phyloP scores from a whole-genome alignment of 192 early-diverging fungal genomes.

The Borealophlyctis nickersoniae region DNA sequence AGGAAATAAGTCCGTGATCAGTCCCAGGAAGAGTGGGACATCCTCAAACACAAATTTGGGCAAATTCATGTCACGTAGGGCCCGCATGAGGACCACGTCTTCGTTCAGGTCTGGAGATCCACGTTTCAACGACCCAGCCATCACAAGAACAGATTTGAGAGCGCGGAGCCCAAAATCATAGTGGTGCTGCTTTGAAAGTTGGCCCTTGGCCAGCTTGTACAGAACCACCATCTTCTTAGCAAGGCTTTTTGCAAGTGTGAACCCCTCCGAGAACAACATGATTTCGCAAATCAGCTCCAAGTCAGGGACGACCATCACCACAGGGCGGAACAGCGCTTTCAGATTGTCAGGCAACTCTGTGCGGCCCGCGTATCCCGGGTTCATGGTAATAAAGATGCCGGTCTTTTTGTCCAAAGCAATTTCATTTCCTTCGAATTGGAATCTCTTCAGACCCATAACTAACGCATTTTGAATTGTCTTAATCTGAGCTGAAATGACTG shows the following conservation, averaged over 20 bases:
- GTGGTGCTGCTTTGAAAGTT: conserved; percentile 61
- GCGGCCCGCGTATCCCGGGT: conserved; percentile 59
- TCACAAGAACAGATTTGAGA: conserved; percentile 58
- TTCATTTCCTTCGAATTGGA: conserved; percentile 64
- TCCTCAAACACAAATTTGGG: conserved; percentile 67
- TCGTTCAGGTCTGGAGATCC: conserved; percentile 59
- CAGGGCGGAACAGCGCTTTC: conserved; percentile 61
- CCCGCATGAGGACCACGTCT: conserved; percentile 61
- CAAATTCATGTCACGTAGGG: conserved; percentile 61
- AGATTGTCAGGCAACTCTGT: conserved; percentile 62
- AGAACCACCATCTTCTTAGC: conserved; percentile 70
- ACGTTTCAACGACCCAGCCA: conserved; percentile 59
- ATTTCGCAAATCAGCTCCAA: conserved; percentile 63
- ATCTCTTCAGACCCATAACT: conserved; percentile 48
- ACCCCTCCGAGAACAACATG: conserved; percentile 71
- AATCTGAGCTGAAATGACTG: conserved; percentile 62
- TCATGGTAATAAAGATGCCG: conserved; percentile 63
- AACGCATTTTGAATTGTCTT: conserved; percentile 61
- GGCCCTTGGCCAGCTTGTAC: conserved; percentile 58
- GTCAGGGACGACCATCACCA: conserved; percentile 62
- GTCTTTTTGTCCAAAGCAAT: conserved; percentile 53
- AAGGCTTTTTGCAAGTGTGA: conserved; percentile 67
- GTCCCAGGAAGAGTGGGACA: conserved; percentile 57
- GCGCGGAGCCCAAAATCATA: conserved; percentile 62
- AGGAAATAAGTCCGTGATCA: conserved; percentile 58